A percentile compares a stretch with the other conserved stretches of the same genome.
Conservation (phyloP, 192 early-diverging fungal genomes). For the Linnemannia exigua region DNA sequence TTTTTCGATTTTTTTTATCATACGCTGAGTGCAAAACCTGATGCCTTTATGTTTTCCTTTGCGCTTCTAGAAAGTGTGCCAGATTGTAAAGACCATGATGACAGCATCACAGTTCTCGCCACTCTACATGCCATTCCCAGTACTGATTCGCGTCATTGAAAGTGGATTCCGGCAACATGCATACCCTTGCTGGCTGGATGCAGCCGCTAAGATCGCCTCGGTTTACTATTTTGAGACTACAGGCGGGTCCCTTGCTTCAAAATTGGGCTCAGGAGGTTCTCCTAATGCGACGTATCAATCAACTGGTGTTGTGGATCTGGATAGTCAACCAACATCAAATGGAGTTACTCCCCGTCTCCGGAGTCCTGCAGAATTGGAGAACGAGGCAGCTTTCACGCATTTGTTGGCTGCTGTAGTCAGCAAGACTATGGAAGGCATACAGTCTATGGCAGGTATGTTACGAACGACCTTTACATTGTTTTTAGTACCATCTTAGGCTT, state of each 20-base stretch:
- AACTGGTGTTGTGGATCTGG: conserved; percentile 16
- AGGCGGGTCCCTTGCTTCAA: conserved; percentile 53
- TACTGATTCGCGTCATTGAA: conserved; percentile 53
- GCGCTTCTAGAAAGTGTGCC: conserved; percentile 53
- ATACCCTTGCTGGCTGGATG: conserved; percentile 66
- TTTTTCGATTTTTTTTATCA: neutral
- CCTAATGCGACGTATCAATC: neutral
- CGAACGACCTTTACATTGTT: neutral
- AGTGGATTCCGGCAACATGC: conserved; percentile 52
- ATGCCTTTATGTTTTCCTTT: neutral
- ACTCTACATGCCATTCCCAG: conserved; percentile 58
- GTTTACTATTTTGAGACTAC: conserved; percentile 62
- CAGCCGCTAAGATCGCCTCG: conserved; percentile 58
- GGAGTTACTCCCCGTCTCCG: neutral
- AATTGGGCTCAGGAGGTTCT: conserved; percentile 10
- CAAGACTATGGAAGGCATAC: conserved; percentile 60
- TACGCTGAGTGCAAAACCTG: neutral
- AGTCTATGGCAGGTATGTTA: conserved; percentile 50
- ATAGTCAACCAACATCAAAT: neutral
- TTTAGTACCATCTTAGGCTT: neutral
- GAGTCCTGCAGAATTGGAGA: conserved; percentile 24
- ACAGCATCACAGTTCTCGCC: conserved; percentile 54
- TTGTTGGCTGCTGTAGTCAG: conserved; percentile 41
- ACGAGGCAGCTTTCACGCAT: conserved; percentile 40
- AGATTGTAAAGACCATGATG: conserved; percentile 64